Percentiles rank a stretch among this genome's conserved stretches.
Conservation (phyloP, 192 early-diverging fungal genomes). For the Podochytrium sp. region DNA sequence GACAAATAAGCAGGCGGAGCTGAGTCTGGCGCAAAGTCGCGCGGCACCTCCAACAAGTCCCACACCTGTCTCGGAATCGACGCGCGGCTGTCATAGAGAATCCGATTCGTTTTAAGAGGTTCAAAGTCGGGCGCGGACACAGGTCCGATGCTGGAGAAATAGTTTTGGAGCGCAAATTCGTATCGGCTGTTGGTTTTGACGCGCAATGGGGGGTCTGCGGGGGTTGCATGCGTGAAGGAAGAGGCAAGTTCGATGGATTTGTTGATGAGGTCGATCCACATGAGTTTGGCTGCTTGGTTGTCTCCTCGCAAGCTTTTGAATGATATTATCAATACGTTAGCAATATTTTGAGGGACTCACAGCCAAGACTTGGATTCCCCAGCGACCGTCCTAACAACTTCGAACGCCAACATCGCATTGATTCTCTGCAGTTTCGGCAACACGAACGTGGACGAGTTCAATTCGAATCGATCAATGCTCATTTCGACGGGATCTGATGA, state of each 20-base stretch:
- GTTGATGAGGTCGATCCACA: neutral
- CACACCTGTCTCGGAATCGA: neutral
- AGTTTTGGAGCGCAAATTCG: neutral
- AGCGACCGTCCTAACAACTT: neutral
- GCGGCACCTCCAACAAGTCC: neutral
- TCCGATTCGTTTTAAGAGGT: neutral
- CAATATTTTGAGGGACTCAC: neutral
- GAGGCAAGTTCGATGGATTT: neutral
- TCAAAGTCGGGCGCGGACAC: neutral
- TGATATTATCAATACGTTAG: neutral
- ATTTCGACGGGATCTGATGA: neutral
- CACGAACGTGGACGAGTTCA: neutral
- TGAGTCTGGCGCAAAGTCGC: too few species aligned
- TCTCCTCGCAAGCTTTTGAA: neutral
- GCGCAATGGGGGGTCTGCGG: neutral
- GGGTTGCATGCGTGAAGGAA: neutral
- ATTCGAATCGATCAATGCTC: neutral
- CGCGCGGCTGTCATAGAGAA: too few species aligned
- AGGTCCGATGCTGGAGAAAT: neutral
- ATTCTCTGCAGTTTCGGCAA: constrained; percentile 2
- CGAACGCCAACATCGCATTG: neutral
- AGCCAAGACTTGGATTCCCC: neutral
- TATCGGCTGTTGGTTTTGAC: neutral
- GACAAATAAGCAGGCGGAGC: too few species aligned
- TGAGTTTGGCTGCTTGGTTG: neutral